A percentile compares a stretch with the other conserved stretches of the same genome.
Evolutionary conservation across 805 yeast species (phyloP).

Genomic region (Peterozyma toletana): DNA sequence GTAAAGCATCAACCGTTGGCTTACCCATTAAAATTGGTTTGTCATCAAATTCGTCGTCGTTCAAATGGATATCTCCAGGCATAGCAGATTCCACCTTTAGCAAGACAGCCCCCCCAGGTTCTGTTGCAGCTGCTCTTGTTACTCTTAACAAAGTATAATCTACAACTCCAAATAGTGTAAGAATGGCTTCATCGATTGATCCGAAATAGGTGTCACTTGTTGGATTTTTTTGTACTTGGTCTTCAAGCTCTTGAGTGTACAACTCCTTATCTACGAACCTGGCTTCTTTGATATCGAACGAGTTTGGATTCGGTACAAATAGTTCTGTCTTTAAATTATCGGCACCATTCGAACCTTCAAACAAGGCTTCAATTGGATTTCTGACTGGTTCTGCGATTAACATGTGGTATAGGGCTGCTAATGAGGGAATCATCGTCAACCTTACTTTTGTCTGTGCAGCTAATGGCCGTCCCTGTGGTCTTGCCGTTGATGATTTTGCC

Average conservation of each 20-base stretch:
- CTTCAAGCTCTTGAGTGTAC: background rate
- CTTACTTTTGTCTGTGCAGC: conserved; percentile 46
- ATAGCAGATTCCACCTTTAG: conserved; percentile 47
- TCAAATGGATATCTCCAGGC: conserved; percentile 42
- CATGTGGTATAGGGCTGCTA: conserved; percentile 35
- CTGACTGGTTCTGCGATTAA: conserved; percentile 24
- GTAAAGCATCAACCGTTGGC: conserved; percentile 13
- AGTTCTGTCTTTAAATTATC: background rate
- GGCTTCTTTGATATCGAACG: background rate
- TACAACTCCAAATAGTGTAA: conserved; percentile 29
- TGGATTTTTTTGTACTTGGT: conserved; percentile 7
- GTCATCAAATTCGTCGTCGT: conserved; percentile 37
- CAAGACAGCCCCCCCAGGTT: conserved; percentile 42
- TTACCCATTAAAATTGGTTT: conserved; percentile 3
- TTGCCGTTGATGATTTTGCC: conserved; percentile 11
- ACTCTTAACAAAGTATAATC: conserved; percentile 42
- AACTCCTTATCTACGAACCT: background rate
- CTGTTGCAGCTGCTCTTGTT: conserved; percentile 48
- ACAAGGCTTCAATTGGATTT: conserved; percentile 15
- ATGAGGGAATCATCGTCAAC: conserved; percentile 36
- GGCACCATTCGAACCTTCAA: conserved; percentile 6
- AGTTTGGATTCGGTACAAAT: background rate
- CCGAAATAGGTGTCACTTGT: conserved; percentile 30
- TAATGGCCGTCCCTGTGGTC: conserved; percentile 32
- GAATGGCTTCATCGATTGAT: conserved; percentile 39